phyloP scores from a whole-genome alignment of 2,329 filamentous ascomycete species.

The Beauveria australis region DNA sequence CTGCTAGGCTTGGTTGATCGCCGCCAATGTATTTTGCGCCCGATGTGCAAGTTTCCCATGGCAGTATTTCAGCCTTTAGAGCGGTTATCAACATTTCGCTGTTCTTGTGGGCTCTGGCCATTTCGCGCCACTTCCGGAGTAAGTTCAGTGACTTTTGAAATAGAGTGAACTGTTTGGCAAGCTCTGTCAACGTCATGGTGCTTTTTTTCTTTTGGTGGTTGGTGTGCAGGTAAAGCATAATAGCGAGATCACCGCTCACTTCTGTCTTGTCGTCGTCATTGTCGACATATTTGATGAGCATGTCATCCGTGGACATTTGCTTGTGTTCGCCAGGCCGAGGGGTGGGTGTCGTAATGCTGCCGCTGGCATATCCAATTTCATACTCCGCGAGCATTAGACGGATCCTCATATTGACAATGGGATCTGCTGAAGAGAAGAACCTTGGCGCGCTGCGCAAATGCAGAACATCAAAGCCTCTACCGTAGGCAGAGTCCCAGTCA shows the following conservation, averaged over 20 bases:
- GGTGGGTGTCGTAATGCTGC: conserved; percentile 26
- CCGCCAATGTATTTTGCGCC: conserved; percentile 38
- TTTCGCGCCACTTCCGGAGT: neutral
- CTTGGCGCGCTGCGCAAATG: conserved; percentile 49
- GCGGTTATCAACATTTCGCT: conserved; percentile 13
- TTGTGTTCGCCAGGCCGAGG: neutral
- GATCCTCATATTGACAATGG: conserved; percentile 40
- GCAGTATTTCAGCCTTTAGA: conserved; percentile 26
- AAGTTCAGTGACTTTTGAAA: conserved; percentile 33
- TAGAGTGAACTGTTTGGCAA: conserved; percentile 30
- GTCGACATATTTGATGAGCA: conserved; percentile 44
- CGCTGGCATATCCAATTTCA: conserved; percentile 37
- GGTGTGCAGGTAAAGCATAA: conserved; percentile 54
- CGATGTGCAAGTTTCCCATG: conserved; percentile 32
- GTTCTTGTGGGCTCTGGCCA: neutral
- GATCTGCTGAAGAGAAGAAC: conserved; percentile 41
- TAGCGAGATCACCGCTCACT: conserved; percentile 41
- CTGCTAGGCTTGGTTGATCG: conserved; percentile 33
- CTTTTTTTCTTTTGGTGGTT: conserved; percentile 32
- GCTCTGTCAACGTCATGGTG: conserved; percentile 19
- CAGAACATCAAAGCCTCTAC: conserved; percentile 74
- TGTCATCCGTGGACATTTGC: conserved; percentile 11
- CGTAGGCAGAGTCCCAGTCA: conserved; percentile 69
- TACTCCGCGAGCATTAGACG: conserved; percentile 42
- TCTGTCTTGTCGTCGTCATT: conserved; percentile 40